Evolutionary conservation across 768 basidiomycete genomes (phyloP).

Genomic region (Pluteus cervinus): DNA sequence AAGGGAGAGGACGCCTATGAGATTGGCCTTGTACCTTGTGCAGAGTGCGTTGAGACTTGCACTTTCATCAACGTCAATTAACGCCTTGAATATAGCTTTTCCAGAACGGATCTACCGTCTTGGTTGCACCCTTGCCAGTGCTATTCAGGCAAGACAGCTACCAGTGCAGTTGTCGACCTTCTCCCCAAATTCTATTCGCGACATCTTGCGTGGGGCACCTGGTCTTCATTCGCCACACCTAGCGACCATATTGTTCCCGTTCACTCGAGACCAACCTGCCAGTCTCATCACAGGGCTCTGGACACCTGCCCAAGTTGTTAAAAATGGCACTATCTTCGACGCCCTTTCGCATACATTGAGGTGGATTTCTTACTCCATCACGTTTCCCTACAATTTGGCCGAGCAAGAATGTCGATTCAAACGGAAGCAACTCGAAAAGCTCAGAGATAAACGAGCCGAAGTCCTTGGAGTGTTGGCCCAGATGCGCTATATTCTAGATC

Average conservation of each 20-base stretch:
- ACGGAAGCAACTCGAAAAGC: conserved; percentile 48
- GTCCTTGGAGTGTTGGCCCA: conserved; percentile 57
- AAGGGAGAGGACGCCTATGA: conserved; percentile 51
- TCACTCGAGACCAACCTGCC: too few species aligned
- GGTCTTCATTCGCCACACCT: not conserved
- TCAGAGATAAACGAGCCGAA: conserved; percentile 66
- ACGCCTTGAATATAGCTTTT: conserved; percentile 27
- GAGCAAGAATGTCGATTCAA: conserved; percentile 64
- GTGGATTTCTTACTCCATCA: conserved; percentile 19
- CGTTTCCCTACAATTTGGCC: conserved; percentile 55
- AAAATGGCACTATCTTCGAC: conserved; percentile 6
- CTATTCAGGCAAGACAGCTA: conserved; percentile 36
- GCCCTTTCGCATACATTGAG: conserved; percentile 12
- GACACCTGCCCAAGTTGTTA: conserved; percentile 8
- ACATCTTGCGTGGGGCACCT: conserved; percentile 41
- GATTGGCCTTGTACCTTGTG: conserved; percentile 60
- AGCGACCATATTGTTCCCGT: not conserved
- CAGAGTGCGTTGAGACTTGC: conserved; percentile 49
- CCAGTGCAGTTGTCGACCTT: conserved; percentile 41
- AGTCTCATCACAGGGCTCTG: conserved; percentile 15
- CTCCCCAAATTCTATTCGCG: conserved; percentile 40
- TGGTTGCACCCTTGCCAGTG: conserved; percentile 31
- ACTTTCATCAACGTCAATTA: conserved; percentile 10
- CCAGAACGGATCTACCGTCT: conserved; percentile 36
- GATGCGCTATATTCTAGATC: conserved; percentile 34